Conservation (phyloP, 352 stramenopile species). For the Blastocystis sp. region DNA sequence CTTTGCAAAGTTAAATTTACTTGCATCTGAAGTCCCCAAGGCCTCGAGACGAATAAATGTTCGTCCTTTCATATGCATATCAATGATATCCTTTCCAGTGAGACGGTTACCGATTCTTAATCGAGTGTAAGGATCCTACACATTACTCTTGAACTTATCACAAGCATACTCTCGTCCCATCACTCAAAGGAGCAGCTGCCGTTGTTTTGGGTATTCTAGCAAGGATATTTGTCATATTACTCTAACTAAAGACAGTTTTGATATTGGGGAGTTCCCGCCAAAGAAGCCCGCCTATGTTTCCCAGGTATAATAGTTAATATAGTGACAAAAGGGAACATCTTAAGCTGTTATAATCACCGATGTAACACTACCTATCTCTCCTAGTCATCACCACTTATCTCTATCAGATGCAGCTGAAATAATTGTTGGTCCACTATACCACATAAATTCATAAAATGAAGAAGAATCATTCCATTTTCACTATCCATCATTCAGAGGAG, state of each 20-base stretch:
- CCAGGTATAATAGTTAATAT: too few relatives aligned
- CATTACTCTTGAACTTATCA: background rate
- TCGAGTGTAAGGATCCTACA: background rate
- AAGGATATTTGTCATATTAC: conserved; percentile 5
- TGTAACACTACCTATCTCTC: too few relatives aligned
- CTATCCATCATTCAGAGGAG: background rate
- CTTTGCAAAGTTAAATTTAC: conserved; percentile 10
- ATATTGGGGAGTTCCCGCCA: too few relatives aligned
- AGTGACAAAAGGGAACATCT: too few relatives aligned
- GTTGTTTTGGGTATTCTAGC: background rate
- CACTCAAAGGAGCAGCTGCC: background rate
- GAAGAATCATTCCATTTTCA: background rate
- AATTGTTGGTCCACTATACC: background rate
- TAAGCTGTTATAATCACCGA: too few relatives aligned
- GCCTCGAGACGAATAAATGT: background rate
- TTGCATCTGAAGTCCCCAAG: background rate
- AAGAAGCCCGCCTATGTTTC: too few relatives aligned
- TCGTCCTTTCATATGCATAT: conserved; percentile 43
- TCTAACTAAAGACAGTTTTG: too few relatives aligned
- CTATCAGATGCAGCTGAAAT: background rate
- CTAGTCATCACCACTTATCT: too few relatives aligned
- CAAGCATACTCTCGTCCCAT: background rate
- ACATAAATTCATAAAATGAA: background rate
- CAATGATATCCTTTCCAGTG: conserved; percentile 45
- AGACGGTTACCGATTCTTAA: conserved; percentile 33